Base-by-base conservation (phyloP, 2,329 filamentous ascomycete species). In the Colletotrichum scovillei region DNA sequence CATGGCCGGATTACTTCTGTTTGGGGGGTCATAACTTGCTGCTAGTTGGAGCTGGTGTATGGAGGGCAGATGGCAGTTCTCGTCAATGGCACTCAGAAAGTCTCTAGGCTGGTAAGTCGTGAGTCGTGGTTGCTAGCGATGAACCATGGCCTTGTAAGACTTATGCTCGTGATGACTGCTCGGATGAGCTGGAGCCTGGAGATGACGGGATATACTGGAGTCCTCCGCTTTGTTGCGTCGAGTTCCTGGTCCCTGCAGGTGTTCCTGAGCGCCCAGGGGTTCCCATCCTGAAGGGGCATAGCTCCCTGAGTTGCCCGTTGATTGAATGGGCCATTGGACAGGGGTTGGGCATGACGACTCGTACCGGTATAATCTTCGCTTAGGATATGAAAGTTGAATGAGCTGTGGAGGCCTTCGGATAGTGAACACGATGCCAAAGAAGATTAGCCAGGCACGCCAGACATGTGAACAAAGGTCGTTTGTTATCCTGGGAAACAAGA, bases 331-430 rank as follows among this genome's bases (percentile, higher is more conserved):
- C 52, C 6, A n/a, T 32, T 42, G 30, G 11, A 8, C 69, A 72
- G 65, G 69, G 65, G 57, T 3, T 42, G 22, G 7, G 56, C 8
- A 52, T 57, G 76, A 63, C 75, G 72, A 38, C 66, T 72, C 30
- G 64, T 66, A 67, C 46, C 63, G 24, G 24, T 30, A 38, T 52
- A 69, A 72, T 59, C 58, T 30, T 63, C 52, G 69, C 58, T 69
- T 63, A 52, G 22, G 56, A 57, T 56, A 69, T 69, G 69, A 72
- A 42, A 28, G 49, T 49, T 59, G 42, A 57, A 63, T 56, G 58
- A 69, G 65, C n/a, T 63, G 52, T 59, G 66, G 69, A 46, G 58
- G 53, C 30, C 30, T 4, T 19, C 16, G 16, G 38, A 42, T 68
- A 24, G 32, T 32, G 30, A 32, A 32, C 8, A 11, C 30, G 30